Percentiles rank a stretch among this genome's conserved stretches.
These are phyloP conservation scores for Fusarium fujikuroi DNA, from an alignment of 2,329 filamentous ascomycete species.

Conservation along the genomic window DNA sequence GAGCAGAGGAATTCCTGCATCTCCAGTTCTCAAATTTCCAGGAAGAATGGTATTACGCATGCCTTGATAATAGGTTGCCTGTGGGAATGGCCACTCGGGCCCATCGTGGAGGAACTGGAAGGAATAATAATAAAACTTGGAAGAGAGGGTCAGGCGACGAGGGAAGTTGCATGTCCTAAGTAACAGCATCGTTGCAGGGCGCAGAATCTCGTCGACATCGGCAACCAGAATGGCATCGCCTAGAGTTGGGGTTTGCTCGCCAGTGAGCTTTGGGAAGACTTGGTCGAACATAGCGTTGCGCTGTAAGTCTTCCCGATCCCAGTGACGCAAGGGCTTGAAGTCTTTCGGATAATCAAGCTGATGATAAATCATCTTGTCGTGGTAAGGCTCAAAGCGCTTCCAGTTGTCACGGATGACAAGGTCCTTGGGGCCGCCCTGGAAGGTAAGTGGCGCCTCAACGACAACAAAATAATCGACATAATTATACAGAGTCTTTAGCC, in stretches of 20 bases:
- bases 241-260: slow-evolving; percentile 52
- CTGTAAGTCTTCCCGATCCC: slow-evolving; percentile 64
- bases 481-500: slow-evolving; percentile 66
- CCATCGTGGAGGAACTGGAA: slow-evolving; percentile 61
- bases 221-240: slow-evolving; percentile 69
- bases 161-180: slow-evolving; percentile 64
- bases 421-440: slow-evolving; percentile 66
- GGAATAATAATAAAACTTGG: slow-evolving; percentile 67
- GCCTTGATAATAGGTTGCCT: slow-evolving; percentile 65
- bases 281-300: slow-evolving; percentile 68
- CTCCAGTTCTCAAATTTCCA: slow-evolving; percentile 62
- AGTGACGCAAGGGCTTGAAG: slow-evolving; percentile 53
- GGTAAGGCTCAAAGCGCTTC: slow-evolving; percentile 62
- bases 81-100: slow-evolving; percentile 65
- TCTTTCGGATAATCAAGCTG: slow-evolving; percentile 58
- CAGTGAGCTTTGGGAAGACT: slow-evolving; percentile 61
- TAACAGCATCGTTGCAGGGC: slow-evolving; percentile 59
- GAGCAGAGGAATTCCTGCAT: slow-evolving; percentile 53
- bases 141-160: slow-evolving; percentile 61
- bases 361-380: slow-evolving; percentile 70
- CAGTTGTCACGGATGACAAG: slow-evolving; percentile 64
- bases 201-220: slow-evolving; percentile 70
- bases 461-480: slow-evolving; percentile 74
- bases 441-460: slow-evolving; percentile 68
- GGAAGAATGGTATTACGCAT: slow-evolving; percentile 61